phyloP scores from a whole-genome alignment of 805 yeast genomes.

The Priceomyces fermenticarens region DNA sequence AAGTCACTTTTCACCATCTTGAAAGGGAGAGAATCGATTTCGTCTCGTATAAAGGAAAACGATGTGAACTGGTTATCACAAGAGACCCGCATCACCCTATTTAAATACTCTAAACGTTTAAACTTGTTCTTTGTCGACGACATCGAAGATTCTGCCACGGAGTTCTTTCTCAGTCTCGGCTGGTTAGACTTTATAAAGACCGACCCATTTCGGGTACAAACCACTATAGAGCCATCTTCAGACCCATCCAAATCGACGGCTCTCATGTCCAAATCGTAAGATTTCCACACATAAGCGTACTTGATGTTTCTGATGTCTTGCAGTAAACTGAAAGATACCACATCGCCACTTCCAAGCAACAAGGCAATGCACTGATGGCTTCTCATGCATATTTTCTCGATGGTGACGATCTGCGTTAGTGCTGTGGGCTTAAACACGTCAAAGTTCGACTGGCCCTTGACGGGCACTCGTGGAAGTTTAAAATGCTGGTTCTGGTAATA shows the following conservation, averaged over 20 bases:
- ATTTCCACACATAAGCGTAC: constrained; percentile 57
- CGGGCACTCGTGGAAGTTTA: constrained; percentile 40
- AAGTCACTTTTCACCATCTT: constrained; percentile 46
- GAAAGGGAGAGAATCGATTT: constrained; percentile 57
- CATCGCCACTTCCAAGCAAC: constrained; percentile 59
- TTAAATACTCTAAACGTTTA: constrained; percentile 49
- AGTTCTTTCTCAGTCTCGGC: constrained; percentile 25
- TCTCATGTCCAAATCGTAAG: constrained; percentile 52
- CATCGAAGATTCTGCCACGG: constrained; percentile 26
- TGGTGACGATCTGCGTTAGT: constrained; percentile 39
- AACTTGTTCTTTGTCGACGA: constrained; percentile 45
- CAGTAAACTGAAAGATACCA: constrained; percentile 37
- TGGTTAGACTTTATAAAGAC: constrained; percentile 46
- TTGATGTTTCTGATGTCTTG: constrained; percentile 37
- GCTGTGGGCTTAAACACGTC: constrained; percentile 52
- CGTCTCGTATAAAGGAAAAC: constrained; percentile 66
- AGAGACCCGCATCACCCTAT: constrained; percentile 57
- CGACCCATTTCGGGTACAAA: constrained; percentile 69
- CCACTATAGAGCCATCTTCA: constrained; percentile 62
- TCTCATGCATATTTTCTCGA: constrained; percentile 29
- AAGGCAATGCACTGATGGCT: constrained; percentile 46
- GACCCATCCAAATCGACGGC: constrained; percentile 69
- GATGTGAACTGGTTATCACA: constrained; percentile 66
- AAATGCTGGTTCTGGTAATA: constrained; percentile 57
- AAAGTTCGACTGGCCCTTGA: constrained; percentile 39